Evolutionary conservation across 257 asterid genomes (phyloP).

Genomic region (Solanum chaucha): DNA sequence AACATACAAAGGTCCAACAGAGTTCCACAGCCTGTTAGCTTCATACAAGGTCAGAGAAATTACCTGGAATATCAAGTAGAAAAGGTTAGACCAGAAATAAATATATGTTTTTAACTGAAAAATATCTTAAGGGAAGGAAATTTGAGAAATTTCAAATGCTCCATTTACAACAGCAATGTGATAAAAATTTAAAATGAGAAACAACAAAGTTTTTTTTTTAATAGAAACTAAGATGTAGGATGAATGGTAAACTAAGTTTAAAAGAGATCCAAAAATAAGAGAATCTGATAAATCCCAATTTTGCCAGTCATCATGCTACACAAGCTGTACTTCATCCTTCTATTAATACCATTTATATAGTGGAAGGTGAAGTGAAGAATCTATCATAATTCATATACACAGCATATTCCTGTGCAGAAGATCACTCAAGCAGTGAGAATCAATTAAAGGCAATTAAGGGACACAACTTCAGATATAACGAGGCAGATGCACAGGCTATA

Average conservation of each 20-base stretch:
- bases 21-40: slow-evolving; percentile 77
- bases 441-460: not conserved
- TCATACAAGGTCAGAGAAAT: slow-evolving; percentile 96
- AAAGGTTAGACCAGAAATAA: slow-evolving; percentile 33
- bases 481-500: not conserved
- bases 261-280: not conserved
- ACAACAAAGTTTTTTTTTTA: not conserved
- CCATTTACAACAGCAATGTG: not conserved
- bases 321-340: not conserved
- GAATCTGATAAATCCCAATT: not conserved
- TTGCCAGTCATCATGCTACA: not conserved
- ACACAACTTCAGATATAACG: not conserved
- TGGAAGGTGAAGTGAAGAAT: not conserved
- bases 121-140: not conserved
- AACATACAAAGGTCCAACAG: slow-evolving; percentile 46
- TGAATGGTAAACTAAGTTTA: not conserved
- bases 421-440: not conserved
- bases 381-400: not conserved
- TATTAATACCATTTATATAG: not conserved
- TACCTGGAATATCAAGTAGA: slow-evolving; percentile 86
- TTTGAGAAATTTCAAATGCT: not conserved
- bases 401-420: not conserved
- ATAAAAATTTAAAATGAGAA: not conserved
- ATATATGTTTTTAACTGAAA: not conserved
- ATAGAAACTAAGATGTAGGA: not conserved